Base-by-base conservation (phyloP, 2,329 filamentous ascomycete species). In the Alternaria gansuensis region DNA sequence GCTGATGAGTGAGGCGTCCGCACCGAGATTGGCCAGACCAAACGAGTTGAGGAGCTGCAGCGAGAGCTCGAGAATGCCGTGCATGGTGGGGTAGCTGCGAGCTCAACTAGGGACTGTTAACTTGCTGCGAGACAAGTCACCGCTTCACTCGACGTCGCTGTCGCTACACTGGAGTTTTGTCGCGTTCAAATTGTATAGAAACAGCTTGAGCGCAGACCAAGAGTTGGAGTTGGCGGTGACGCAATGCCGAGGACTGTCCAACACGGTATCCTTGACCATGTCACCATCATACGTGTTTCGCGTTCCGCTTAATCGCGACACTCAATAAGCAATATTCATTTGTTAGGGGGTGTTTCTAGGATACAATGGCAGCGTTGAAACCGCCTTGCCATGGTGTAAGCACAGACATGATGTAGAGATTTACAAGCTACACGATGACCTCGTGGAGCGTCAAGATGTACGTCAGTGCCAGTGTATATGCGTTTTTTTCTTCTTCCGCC, bases 11-110 rank as follows among this genome's bases (percentile, higher is more conserved):
- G 17, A 10, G 17, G 45, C 39, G 36, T 37, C 60, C 67, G 48
- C 55, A 71, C 69, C 62, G 54, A 62, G 62, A 52, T 49, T 59
- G 28, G 57, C 59, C 26, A 59, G 64, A 48, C 59, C 55, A 33
- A 68, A 58, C 11, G 64, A 66, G 44, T 63, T 64, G 53, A 71
- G 62, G 13, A 70, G 63, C 62, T 70, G 67, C 51, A 71, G 45
- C 11, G 69, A 69, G 36, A 70, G 62, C 61, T 69, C 67, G 31
- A 70, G 46, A 7, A 71, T 56, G 33, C 69, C 69, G 52, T 62
- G 67, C 69, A 71, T 71, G 55, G 39, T 64, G 57, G 52, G 44
- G 55, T 56, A 59, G 59, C 50, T 46, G 40, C 39, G 43, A 52
- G 48, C 54, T 57, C 45, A 21, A 24, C 6, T 23, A 24, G 3